Evolutionary conservation across 768 basidiomycete genomes (phyloP).

Genomic region (Rossbeevera mucosa): DNA sequence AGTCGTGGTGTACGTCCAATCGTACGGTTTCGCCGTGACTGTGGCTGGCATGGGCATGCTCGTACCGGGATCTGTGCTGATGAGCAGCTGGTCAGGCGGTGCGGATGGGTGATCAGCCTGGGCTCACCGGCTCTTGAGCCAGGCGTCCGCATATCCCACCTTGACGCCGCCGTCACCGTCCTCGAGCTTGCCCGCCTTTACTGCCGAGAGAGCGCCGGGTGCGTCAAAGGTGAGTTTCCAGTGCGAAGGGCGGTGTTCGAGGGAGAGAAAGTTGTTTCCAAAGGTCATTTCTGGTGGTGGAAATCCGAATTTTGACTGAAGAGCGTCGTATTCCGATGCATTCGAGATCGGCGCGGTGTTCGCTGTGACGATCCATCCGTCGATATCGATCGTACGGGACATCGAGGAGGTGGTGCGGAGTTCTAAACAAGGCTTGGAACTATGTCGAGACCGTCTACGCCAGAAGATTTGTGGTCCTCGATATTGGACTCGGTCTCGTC

Average conservation of each 20-base stretch:
- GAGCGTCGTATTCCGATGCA: conserved; percentile 64
- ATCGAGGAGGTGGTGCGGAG: background rate
- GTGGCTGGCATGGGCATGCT: conserved; percentile 64
- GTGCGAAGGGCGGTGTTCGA: conserved; percentile 61
- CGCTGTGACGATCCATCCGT: conserved; percentile 66
- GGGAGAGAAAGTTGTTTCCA: conserved; percentile 69
- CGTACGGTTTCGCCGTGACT: conserved; percentile 79
- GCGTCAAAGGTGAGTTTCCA: conserved; percentile 67
- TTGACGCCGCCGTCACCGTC: conserved; percentile 89
- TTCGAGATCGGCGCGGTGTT: conserved; percentile 77
- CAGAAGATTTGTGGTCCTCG: conserved; percentile 86
- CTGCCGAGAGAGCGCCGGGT: conserved; percentile 59
- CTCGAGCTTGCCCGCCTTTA: conserved; percentile 70
- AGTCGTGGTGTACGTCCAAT: conserved; percentile 96
- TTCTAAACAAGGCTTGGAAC: background rate
- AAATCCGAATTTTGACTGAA: conserved; percentile 62
- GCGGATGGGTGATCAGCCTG: background rate
- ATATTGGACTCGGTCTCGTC: conserved; percentile 87
- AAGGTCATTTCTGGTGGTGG: conserved; percentile 98
- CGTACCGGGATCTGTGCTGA: conserved; percentile 65
- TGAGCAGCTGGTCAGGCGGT: background rate
- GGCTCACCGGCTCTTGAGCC: conserved; percentile 81
- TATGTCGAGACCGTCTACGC: conserved; percentile 56
- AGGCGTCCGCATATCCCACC: conserved; percentile 91
- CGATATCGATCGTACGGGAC: conserved; percentile 58